Conservation (phyloP, 495 filamentous ascomycete genomes). For the Penicillium herquei region DNA sequence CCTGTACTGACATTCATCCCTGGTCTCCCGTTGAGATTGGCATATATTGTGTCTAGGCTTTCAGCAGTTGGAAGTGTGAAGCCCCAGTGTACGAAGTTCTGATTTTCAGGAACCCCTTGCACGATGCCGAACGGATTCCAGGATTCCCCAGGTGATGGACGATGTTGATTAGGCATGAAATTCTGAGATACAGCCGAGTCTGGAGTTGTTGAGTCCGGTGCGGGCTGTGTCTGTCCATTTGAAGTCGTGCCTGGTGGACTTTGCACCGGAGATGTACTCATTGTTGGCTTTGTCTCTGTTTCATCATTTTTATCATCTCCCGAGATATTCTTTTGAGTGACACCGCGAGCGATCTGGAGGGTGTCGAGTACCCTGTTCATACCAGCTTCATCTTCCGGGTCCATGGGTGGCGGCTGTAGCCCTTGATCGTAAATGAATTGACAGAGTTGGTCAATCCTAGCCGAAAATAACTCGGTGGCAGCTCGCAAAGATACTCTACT, state of each 20-base stretch:
- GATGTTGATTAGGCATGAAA: conserved; percentile 10
- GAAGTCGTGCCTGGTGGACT: conserved; percentile 14
- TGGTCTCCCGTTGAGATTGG: conserved; percentile 29
- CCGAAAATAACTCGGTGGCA: conserved; percentile 48
- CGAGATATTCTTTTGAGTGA: conserved; percentile 12
- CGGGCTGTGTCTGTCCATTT: conserved; percentile 12
- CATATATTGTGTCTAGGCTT: conserved; percentile 41
- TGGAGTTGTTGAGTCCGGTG: conserved; percentile 5
- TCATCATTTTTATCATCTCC: neutral
- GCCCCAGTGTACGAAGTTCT: conserved; percentile 35
- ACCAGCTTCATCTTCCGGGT: conserved; percentile 43
- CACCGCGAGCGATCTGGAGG: conserved; percentile 39
- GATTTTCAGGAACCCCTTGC: conserved; percentile 19
- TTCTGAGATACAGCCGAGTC: conserved; percentile 17
- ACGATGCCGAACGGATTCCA: conserved; percentile 27
- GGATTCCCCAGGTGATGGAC: conserved; percentile 18
- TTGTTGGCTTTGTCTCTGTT: neutral
- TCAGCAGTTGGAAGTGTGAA: conserved; percentile 45
- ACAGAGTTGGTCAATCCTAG: conserved; percentile 44
- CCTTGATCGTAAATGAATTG: conserved; percentile 48
- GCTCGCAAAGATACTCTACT: conserved; percentile 47
- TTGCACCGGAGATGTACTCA: conserved; percentile 14
- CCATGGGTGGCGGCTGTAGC: conserved; percentile 40
- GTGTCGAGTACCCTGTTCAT: conserved; percentile 47
- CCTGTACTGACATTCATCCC: conserved; percentile 23